Percentiles rank a stretch among this genome's conserved stretches.
These are phyloP conservation scores for Talaromyces verruculosus DNA, from an alignment of 2,329 filamentous ascomycete genomes.

Conservation along the genomic window DNA sequence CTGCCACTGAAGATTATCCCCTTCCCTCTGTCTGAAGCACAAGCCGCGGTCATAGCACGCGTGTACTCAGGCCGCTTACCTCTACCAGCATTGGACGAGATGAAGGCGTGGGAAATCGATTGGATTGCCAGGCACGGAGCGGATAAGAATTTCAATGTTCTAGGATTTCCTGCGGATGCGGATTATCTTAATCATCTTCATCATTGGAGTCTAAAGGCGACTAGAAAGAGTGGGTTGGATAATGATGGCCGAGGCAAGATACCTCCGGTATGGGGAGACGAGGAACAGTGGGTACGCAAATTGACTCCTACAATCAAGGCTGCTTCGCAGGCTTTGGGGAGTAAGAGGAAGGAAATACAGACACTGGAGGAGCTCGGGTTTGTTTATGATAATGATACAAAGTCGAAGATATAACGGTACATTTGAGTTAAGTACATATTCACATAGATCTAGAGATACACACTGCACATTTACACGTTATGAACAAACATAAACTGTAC, in stretches of 20 bases:
- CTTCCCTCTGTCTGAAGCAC: constrained; percentile 75
- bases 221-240: constrained; percentile 35
- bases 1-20: constrained; percentile 85
- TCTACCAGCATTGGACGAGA: constrained; percentile 63
- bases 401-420: background rate
- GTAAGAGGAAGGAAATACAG: constrained; percentile 3
- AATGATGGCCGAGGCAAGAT: constrained; percentile 58
- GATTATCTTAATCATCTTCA: constrained; percentile 48
- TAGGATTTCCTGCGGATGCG: constrained; percentile 51
- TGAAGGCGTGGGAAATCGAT: constrained; percentile 66
- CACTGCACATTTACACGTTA: background rate
- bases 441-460: background rate
- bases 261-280: constrained; percentile 5
- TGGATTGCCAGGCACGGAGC: constrained; percentile 46
- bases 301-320: constrained; percentile 18
- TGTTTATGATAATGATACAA: background rate
- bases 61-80: constrained; percentile 70
- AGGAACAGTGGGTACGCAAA: constrained; percentile 12
- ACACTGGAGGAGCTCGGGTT: constrained; percentile 13
- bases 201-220: constrained; percentile 39
- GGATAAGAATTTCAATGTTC: constrained; percentile 55
- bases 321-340: constrained; percentile 12
- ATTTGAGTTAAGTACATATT: background rate
- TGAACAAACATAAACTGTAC: background rate
- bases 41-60: constrained; percentile 73